Conservation (phyloP, 2,329 filamentous ascomycete genomes). For the Rugonectria rugulosa region DNA sequence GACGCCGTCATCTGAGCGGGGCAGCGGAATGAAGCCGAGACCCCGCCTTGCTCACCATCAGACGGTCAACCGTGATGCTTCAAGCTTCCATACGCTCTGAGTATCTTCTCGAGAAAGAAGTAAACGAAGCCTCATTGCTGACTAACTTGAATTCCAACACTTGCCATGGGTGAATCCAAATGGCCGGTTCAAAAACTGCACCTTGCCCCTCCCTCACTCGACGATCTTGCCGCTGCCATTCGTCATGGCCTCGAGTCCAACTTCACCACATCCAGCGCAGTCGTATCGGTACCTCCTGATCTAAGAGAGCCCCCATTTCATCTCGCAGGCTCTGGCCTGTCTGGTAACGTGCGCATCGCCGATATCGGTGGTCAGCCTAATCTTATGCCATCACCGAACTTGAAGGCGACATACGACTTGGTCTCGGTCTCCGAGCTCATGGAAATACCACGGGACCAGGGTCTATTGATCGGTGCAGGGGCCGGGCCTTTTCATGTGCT, state of each 20-base stretch:
- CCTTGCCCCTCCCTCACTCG: constrained; percentile 37
- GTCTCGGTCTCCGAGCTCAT: constrained; percentile 43
- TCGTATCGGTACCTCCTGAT: constrained; percentile 45
- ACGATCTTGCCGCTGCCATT: constrained; percentile 35
- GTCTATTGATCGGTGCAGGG: constrained; percentile 50
- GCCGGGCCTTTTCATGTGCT: constrained; percentile 52
- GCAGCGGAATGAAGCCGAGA: neutral
- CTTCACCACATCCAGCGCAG: constrained; percentile 33
- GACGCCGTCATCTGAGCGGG: neutral
- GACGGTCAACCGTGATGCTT: no score
- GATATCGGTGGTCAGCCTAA: constrained; percentile 55
- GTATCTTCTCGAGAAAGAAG: no score
- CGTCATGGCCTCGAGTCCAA: constrained; percentile 29
- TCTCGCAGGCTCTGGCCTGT: constrained; percentile 49
- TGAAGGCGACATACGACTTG: constrained; percentile 45
- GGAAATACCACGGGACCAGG: constrained; percentile 43
- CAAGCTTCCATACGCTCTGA: no score
- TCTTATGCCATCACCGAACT: constrained; percentile 46
- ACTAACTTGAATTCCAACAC: neutral
- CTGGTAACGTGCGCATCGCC: constrained; percentile 48
- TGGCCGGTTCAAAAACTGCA: constrained; percentile 12
- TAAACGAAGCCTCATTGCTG: neutral
- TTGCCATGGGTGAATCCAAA: neutral
- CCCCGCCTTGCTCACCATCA: neutral
- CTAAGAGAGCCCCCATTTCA: constrained; percentile 47